Evolutionary conservation across 164 flowering plant species (phyloP).

Genomic region (Vitis amurensis): DNA sequence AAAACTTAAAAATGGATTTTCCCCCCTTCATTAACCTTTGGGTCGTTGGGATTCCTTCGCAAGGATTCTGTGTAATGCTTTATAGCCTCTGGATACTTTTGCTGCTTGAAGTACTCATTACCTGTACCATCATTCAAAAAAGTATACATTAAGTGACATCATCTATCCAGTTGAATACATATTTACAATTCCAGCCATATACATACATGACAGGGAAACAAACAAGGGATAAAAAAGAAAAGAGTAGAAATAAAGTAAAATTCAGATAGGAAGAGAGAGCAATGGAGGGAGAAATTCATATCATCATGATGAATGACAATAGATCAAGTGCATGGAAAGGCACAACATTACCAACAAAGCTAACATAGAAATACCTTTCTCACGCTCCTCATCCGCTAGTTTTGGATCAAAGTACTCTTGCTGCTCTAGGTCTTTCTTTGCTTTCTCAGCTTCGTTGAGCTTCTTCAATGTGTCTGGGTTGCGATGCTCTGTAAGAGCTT

Average conservation of each 20-base stretch:
- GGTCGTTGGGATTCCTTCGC: conserved; percentile 87
- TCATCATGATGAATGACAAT: too few species aligned
- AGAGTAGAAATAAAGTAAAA: too few species aligned
- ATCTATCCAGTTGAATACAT: too few species aligned
- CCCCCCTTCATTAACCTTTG: conserved; percentile 41
- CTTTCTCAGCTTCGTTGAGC: conserved; percentile 93
- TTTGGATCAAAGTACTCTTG: conserved; percentile 88
- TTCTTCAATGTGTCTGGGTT: conserved; percentile 93
- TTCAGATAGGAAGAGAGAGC: too few species aligned
- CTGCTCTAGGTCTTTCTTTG: conserved; percentile 92
- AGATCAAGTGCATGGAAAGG: too few species aligned
- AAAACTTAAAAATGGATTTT: not conserved
- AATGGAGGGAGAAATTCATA: too few species aligned
- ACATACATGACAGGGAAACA: not conserved
- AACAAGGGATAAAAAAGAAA: not conserved
- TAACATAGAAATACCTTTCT: conserved; percentile 60
- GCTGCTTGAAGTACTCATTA: conserved; percentile 86
- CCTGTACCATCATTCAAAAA: conserved; percentile 37
- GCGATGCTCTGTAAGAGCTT: conserved; percentile 95
- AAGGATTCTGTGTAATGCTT: conserved; percentile 91
- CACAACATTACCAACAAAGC: too few species aligned
- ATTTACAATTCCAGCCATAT: too few species aligned
- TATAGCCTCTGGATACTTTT: conserved; percentile 87
- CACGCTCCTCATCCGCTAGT: conserved; percentile 93
- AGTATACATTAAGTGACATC: too few species aligned